A percentile compares a stretch with the other conserved stretches of the same genome.
Evolutionary conservation across 306 rosid genomes (phyloP).

Genomic region (Vachellia collinsii): DNA sequence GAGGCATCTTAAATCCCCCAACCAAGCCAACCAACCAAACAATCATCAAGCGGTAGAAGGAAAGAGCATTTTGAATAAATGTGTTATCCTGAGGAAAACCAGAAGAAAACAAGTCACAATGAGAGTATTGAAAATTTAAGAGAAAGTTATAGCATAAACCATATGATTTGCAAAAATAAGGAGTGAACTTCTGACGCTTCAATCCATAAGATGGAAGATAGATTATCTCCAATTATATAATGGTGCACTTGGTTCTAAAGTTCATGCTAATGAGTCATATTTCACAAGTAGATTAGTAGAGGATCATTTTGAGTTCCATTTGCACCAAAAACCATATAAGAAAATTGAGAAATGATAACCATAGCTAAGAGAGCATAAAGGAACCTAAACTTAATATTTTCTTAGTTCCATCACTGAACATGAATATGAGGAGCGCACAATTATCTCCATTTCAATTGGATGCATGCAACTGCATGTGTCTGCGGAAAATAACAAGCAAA

Average conservation of each 20-base stretch:
- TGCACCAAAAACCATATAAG: constrained; percentile 20
- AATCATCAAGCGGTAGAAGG: constrained; percentile 87
- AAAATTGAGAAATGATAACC: constrained; percentile 20
- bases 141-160: constrained; percentile 2
- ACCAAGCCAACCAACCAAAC: constrained; percentile 93
- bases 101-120: constrained; percentile 32
- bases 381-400: background rate
- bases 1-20: constrained; percentile 98
- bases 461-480: background rate
- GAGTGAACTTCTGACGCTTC: constrained; percentile 7
- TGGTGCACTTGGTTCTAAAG: constrained; percentile 18
- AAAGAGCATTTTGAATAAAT: constrained; percentile 77
- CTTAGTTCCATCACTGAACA: background rate
- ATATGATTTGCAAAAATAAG: constrained; percentile 27
- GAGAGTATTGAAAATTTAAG: constrained; percentile 25
- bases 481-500: constrained; percentile 25
- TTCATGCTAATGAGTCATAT: constrained; percentile 26
- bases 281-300: constrained; percentile 23
- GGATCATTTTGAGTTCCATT: constrained; percentile 19
- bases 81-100: constrained; percentile 66
- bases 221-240: constrained; percentile 5
- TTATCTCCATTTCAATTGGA: constrained; percentile 1
- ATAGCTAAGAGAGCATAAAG: constrained; percentile 12
- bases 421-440: constrained; percentile 11
- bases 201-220: constrained; percentile 23